phyloP scores from a whole-genome alignment of 1,284 basidiomycete genomes.

The Earliella scabrosa region DNA sequence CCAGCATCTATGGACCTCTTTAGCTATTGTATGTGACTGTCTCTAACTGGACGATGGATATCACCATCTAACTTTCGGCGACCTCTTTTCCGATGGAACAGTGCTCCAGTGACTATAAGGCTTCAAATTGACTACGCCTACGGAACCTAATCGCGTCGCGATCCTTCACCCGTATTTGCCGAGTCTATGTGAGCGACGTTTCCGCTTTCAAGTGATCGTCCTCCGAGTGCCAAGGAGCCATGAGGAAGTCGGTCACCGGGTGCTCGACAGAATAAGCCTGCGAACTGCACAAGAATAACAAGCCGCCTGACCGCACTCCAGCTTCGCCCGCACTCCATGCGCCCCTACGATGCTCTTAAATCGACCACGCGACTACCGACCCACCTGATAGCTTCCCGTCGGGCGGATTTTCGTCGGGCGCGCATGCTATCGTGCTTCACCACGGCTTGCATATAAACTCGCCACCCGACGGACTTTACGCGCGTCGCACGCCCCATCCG shows the following conservation, averaged over 20 bases:
- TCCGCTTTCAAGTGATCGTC: too few relatives aligned
- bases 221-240: not conserved
- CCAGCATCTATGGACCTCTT: too few relatives aligned
- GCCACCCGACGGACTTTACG: not conserved
- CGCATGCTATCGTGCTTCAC: not conserved
- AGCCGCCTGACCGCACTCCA: slow-evolving; percentile 3
- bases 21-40: too few relatives aligned
- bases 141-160: too few relatives aligned
- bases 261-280: slow-evolving; percentile 1
- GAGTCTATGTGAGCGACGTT: too few relatives aligned
- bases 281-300: not conserved
- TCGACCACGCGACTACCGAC: slow-evolving; percentile 13
- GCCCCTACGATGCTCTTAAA: not conserved
- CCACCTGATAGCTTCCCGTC: slow-evolving; percentile 7
- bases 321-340: not conserved
- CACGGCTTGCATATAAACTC: slow-evolving; percentile 9
- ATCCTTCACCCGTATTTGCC: too few relatives aligned
- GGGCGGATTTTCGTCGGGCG: slow-evolving; percentile 16
- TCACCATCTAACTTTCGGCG: too few relatives aligned
- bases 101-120: too few relatives aligned
- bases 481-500: slow-evolving; percentile 4
- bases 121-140: too few relatives aligned
- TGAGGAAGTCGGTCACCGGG: slow-evolving; percentile 5
- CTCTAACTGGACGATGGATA: too few relatives aligned
- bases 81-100: too few relatives aligned